Evolutionary conservation across 106 monocot species (phyloP), one percentile per base, ranked within the genome.

Genomic region (Dendrobium huoshanense): DNA sequence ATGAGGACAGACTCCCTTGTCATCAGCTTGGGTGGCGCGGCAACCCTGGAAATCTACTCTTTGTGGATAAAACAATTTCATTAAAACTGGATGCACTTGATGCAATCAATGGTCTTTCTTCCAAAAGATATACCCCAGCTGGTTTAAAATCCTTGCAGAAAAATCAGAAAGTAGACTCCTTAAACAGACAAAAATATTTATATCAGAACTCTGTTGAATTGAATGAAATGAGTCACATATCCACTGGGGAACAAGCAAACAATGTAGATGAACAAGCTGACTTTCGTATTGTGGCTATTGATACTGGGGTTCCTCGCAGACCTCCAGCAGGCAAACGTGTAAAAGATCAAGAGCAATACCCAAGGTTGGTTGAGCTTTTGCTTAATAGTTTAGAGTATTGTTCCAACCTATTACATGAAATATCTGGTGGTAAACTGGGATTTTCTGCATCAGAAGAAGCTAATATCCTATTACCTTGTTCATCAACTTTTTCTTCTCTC

Each of bases 21-120:
- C 88, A 82, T 55, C 87, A 88, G 55, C 95, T 95, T 51, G 89
- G 95, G 9, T 99, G 95, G 98, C 98, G 98, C 67, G 98, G 98
- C n/a, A 99, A 99, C 80, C 77, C 77, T 55, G 92, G 86, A 80
- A 99, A 99, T 80, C 74, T 99, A 42, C 67, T 99, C 56, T 80
- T 87, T 86, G 81, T 86, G 20, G 87, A 92, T 65, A 79, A 81
- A 77, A 44, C 56, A 6, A 43, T 54, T 5, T 88, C 85, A 18
- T 77, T 73, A 31, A 84, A 85, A 49, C 37, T 87, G 70, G 75
- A 82, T 79, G 80, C 48, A 51, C 24, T 85, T 41, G 85, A 90
- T 0, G 78, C 84, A 80, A 54, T 75, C 37, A 68, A 11, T 77
- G 31, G 45, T 77, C 74, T 45, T 79, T 10, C 59, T 37, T 16